Conservation (phyloP, 2,329 filamentous ascomycete species). For the Sporothrix phasma region DNA sequence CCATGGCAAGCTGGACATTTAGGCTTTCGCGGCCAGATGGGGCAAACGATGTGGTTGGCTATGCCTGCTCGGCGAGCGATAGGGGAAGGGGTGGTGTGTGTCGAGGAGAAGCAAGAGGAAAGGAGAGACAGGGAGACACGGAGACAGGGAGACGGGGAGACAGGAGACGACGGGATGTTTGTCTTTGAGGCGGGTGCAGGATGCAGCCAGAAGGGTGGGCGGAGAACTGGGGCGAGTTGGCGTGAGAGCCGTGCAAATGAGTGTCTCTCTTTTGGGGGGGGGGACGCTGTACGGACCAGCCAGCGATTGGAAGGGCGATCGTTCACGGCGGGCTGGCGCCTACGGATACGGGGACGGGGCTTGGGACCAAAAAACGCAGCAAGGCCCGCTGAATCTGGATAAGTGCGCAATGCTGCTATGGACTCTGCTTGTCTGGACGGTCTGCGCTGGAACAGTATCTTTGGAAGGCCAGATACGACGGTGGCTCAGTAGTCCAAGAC, state of each 20-base stretch:
- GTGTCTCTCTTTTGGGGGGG: neutral
- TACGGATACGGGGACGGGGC: neutral
- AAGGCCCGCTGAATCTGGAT: neutral
- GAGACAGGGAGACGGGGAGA: neutral
- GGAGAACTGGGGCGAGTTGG: neutral
- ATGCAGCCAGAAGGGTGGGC: conserved; percentile 1
- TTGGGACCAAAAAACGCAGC: neutral
- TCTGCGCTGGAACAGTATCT: neutral
- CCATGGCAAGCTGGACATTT: conserved; percentile 37
- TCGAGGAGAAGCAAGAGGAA: conserved; percentile 1
- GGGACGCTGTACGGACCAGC: neutral
- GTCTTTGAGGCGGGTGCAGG: conserved; percentile 8
- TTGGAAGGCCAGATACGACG: neutral
- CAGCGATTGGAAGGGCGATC: conserved; percentile 11
- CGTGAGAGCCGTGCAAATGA: neutral
- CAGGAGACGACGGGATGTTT: neutral
- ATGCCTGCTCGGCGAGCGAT: neutral
- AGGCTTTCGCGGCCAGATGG: conserved; percentile 21
- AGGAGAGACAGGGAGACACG: neutral
- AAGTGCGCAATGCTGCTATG: too few species aligned
- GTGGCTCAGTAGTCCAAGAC: neutral
- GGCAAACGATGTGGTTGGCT: conserved; percentile 10
- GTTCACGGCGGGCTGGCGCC: conserved; percentile 6
- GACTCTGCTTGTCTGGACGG: too few species aligned
- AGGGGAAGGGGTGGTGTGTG: conserved; percentile 5